Percentiles rank a stretch among this genome's conserved stretches.
These are phyloP conservation scores for Fusarium sp. DNA, from an alignment of 2,329 filamentous ascomycete genomes.

Conservation along the genomic window DNA sequence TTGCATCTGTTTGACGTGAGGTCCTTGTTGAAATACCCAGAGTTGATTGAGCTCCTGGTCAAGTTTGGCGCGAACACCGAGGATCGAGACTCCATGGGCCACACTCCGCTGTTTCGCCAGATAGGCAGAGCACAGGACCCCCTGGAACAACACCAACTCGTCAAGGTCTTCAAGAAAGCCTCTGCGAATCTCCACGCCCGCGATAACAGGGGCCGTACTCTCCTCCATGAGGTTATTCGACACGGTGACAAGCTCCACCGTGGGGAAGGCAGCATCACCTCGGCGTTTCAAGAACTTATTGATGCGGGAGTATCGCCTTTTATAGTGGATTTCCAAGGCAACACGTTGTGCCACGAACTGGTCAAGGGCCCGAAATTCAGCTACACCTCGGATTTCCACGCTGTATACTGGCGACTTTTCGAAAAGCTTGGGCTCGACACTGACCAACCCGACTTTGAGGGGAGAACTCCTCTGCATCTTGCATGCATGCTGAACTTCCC, in stretches of 20 bases:
- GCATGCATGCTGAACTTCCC: conserved; percentile 7
- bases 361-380: background rate
- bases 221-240: conserved; percentile 23
- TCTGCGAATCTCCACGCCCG: conserved; percentile 1
- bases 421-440: conserved; percentile 9
- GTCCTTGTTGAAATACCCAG: background rate
- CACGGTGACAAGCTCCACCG: background rate
- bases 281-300: conserved; percentile 14
- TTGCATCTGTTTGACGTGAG: conserved; percentile 17
- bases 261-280: background rate
- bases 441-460: conserved; percentile 18
- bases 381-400: background rate
- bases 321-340: conserved; percentile 23
- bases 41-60: background rate
- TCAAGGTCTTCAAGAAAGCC: conserved; percentile 6
- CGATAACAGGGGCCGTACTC: conserved; percentile 18
- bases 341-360: conserved; percentile 32
- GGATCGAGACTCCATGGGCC: conserved; percentile 13
- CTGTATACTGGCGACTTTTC: conserved; percentile 1
- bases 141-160: background rate
- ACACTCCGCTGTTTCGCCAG: conserved; percentile 16
- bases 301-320: conserved; percentile 20
- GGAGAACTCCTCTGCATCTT: conserved; percentile 30
- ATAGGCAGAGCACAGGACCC: background rate
- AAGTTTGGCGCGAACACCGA: conserved; percentile 16